Base-by-base conservation (phyloP, 1,284 basidiomycete genomes). In the Cystobasidium sp. region DNA sequence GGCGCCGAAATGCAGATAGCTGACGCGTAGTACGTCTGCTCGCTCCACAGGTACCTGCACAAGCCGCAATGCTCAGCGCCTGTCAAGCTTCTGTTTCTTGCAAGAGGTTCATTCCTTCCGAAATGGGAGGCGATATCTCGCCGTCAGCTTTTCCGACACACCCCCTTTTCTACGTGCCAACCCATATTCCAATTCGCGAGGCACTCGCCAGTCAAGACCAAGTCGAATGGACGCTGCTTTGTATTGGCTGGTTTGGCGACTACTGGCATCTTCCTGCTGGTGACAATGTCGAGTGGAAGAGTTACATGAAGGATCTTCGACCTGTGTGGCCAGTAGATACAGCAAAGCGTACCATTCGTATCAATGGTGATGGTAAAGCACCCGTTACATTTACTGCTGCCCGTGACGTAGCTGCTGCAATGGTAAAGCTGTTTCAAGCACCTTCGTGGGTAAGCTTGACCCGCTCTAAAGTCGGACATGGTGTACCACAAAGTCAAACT, bases 241-340 rank as follows among this genome's bases (percentile, higher is more conserved):
- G 55, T 37, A 56, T 56, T 3, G 55, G 55, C 55, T 56, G 55
- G 55, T 56, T 56, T 56, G 55, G 55, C n/a, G 55, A 56, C 31
- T 56, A 56, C 24, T 56, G 55, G 55, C 55, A 56, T 22, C 55
- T 56, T 2, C 55, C 55, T 14, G 14, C 55, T n/a, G 55, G 31
- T 14, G n/a, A 56, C 14, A 14, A 18, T 56, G 55, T 7, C 14
- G 14, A 56, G 6, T 56, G 55, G 55, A 56, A 56, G 31, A 56
- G 3, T 31, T 56, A 56, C 24, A 56, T 56, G 55, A 56, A 56
- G 24, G n/a, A 56, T 56, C 31, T 56, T n/a, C 18, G 55, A 56
- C 55, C 55, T 14, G 55, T 56, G 14, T 56, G 55, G 55, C 55
- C 55, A 18, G 55, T 56, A 20, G 55, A 56, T 31, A 37, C 31